phyloP scores from a whole-genome alignment of 108 stramenopile genomes.

The Conticribra guillardii region DNA sequence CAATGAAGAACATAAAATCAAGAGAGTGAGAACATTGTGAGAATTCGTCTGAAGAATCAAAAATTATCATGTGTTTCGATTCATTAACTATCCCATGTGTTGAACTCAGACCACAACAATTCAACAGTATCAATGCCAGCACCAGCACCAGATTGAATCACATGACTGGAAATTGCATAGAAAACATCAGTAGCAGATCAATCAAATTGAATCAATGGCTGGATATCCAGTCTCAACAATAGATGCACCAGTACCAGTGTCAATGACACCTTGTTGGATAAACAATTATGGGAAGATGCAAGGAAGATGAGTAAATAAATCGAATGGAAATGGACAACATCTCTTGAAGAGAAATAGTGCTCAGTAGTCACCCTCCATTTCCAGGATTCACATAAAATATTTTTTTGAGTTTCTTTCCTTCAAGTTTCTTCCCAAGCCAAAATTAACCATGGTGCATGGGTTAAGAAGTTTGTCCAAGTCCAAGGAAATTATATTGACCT shows the following conservation, averaged over 20 bases:
- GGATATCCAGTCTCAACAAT: constrained; percentile 4
- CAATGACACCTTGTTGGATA: too few relatives aligned
- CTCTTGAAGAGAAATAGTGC: too few relatives aligned
- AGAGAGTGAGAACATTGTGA: background rate
- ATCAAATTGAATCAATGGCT: constrained; percentile 17
- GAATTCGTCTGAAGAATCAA: too few relatives aligned
- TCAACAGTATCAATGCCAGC: background rate
- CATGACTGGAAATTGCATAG: constrained; percentile 14
- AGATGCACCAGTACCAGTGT: too few relatives aligned
- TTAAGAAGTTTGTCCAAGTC: background rate
- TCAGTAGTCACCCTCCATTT: constrained; percentile 16
- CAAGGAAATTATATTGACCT: too few relatives aligned
- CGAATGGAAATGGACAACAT: too few relatives aligned
- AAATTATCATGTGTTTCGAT: background rate
- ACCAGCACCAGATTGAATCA: background rate
- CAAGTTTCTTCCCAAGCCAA: constrained; percentile 9
- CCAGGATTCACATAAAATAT: constrained; percentile 9
- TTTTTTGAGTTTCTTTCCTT: constrained; percentile 8
- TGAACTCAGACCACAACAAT: constrained; percentile 15
- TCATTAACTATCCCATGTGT: background rate
- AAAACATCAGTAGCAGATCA: background rate
- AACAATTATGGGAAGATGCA: too few relatives aligned
- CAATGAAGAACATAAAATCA: background rate
- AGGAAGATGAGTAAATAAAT: background rate
- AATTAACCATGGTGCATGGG: background rate